phyloP scores from a whole-genome alignment of 257 asterid genomes.

The Gentiana macrophylla region DNA sequence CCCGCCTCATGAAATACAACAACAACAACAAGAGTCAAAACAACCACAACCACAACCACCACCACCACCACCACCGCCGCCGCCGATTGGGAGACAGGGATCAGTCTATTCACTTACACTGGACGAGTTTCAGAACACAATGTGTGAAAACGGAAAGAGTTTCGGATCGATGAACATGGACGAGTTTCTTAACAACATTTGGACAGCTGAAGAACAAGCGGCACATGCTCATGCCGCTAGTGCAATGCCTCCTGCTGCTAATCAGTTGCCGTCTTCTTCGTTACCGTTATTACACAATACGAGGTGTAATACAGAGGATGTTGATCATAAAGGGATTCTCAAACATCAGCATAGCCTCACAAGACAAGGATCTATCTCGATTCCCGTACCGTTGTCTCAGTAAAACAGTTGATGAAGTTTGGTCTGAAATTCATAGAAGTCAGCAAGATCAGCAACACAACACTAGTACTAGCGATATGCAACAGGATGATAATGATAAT shows the following conservation, averaged over 20 bases:
- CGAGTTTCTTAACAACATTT: conserved; percentile 79
- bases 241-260: neutral
- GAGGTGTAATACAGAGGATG: conserved; percentile 3
- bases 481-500: too few species aligned
- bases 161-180: conserved; percentile 95
- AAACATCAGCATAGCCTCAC: conserved; percentile 35
- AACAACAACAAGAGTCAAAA: conserved; percentile 6
- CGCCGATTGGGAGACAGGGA: conserved; percentile 41
- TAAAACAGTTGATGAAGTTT: conserved; percentile 75
- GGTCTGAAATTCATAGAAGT: conserved; percentile 52
- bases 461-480: neutral
- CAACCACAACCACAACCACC: conserved; percentile 15
- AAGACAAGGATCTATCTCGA: conserved; percentile 53
- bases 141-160: conserved; percentile 57
- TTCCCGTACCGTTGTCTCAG: conserved; percentile 52
- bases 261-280: conserved; percentile 19
- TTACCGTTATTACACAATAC: too few species aligned
- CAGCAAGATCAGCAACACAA: conserved; percentile 15
- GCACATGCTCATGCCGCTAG: conserved; percentile 26
- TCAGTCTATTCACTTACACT: conserved; percentile 81
- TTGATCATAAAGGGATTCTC: conserved; percentile 12
- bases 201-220: conserved; percentile 82
- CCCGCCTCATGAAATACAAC: conserved; percentile 8
- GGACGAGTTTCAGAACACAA: conserved; percentile 64
- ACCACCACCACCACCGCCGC: conserved; percentile 11